phyloP scores from a whole-genome alignment of 371 early-diverging fungal species.

The Batkoa obscura region DNA sequence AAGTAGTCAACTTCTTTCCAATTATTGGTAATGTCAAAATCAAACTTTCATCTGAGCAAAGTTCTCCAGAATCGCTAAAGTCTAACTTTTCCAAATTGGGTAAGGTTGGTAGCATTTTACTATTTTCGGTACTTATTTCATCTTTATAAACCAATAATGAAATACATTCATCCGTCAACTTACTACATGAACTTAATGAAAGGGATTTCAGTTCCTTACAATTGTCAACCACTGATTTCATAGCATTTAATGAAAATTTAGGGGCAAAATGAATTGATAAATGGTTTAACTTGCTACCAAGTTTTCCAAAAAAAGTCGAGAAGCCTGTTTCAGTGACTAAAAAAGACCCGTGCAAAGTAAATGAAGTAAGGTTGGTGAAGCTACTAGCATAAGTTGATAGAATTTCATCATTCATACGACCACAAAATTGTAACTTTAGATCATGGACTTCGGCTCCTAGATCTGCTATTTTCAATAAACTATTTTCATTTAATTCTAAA shows the following conservation, averaged over 20 bases:
- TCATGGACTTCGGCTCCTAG: slow-evolving; percentile 33
- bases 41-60: background rate
- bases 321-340: slow-evolving; percentile 38
- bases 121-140: background rate
- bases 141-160: slow-evolving; percentile 10
- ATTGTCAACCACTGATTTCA: slow-evolving; percentile 26
- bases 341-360: slow-evolving; percentile 55
- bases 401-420: slow-evolving; percentile 39
- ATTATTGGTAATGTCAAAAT: background rate
- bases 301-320: slow-evolving; percentile 27
- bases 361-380: slow-evolving; percentile 23
- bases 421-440: slow-evolving; percentile 53
- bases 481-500: slow-evolving; percentile 28
- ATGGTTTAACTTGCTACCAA: slow-evolving; percentile 25
- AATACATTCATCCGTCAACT: slow-evolving; percentile 28
- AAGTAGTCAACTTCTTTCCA: background rate
- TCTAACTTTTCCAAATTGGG: background rate
- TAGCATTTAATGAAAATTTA: slow-evolving; percentile 26
- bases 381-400: slow-evolving; percentile 21
- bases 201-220: slow-evolving; percentile 36
- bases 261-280: slow-evolving; percentile 38
- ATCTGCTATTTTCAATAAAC: slow-evolving; percentile 33
- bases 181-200: slow-evolving; percentile 25
- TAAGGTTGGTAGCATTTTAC: slow-evolving; percentile 2
- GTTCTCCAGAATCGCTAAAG: background rate